Percentiles rank a stretch among this genome's conserved stretches.
Conservation (phyloP, 148 eudicot genomes). For the Pouteria glomerata region DNA sequence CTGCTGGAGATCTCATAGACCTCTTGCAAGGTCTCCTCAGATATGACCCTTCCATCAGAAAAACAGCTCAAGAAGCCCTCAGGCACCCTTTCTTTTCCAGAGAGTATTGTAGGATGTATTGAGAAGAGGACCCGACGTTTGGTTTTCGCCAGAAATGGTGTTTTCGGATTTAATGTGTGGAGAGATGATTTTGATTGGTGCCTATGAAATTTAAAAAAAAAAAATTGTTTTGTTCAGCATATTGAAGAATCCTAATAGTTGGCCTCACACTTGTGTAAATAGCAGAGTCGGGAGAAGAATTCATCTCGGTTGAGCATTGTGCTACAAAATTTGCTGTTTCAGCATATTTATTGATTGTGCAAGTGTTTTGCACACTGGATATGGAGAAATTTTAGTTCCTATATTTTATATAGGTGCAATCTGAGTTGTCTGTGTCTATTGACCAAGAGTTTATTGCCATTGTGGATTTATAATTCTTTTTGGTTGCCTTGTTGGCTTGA, state of each 20-base stretch:
- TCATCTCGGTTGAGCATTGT: neutral
- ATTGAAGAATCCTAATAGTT: neutral
- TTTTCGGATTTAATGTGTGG: neutral
- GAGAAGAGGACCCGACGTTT: neutral
- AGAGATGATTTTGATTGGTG: too few species aligned
- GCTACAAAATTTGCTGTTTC: neutral
- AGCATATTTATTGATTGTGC: neutral
- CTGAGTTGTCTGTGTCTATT: neutral
- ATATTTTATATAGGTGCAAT: neutral
- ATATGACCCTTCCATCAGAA: conserved; percentile 46
- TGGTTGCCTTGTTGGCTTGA: neutral
- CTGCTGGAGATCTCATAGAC: conserved; percentile 64
- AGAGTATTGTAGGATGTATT: conserved; percentile 35
- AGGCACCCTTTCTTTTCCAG: conserved; percentile 59
- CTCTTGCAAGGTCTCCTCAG: conserved; percentile 57
- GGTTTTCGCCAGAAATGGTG: neutral
- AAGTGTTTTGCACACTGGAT: neutral
- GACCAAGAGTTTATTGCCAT: neutral
- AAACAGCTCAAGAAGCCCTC: conserved; percentile 51
- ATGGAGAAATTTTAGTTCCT: neutral
- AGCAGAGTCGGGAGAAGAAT: too few species aligned
- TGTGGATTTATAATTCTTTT: neutral
- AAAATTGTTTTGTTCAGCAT: neutral
- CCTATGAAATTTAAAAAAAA: too few species aligned
- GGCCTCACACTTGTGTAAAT: neutral